Evolutionary conservation across 1,139 yeast species (phyloP).

Genomic region (Yamadazyma dendronema): DNA sequence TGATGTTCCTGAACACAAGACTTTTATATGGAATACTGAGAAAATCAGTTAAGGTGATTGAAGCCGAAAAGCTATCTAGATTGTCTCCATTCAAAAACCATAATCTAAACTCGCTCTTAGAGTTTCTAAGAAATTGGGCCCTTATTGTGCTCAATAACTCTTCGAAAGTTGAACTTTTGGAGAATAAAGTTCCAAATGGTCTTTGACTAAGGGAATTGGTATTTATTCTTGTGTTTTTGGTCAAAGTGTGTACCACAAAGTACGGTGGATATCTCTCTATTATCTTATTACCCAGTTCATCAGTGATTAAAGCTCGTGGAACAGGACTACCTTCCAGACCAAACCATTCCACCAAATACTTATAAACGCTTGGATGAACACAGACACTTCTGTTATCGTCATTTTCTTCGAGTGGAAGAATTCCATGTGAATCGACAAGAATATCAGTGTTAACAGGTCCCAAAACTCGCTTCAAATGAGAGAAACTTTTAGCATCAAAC

Average conservation of each 20-base stretch:
- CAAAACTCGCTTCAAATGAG: conserved; percentile 22
- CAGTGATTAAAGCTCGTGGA: conserved; percentile 41
- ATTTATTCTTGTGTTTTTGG: conserved; percentile 18
- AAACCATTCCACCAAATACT: conserved; percentile 50
- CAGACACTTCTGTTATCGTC: conserved; percentile 29
- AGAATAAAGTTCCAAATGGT: conserved; percentile 22
- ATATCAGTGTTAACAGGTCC: conserved; percentile 35
- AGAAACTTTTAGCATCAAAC: conserved; percentile 23
- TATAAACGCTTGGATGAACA: conserved; percentile 44
- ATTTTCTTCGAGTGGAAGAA: conserved; percentile 27
- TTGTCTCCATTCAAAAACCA: conserved; percentile 38
- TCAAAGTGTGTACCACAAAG: conserved; percentile 52
- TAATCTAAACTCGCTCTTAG: conserved; percentile 25
- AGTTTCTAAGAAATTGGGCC: conserved; percentile 18
- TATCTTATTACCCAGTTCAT: conserved; percentile 35
- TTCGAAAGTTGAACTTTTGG: conserved; percentile 34
- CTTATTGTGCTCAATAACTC: conserved; percentile 30
- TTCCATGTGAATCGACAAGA: conserved; percentile 32
- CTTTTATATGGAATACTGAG: conserved; percentile 31
- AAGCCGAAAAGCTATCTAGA: conserved; percentile 23
- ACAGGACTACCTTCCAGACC: conserved; percentile 49
- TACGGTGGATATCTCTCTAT: conserved; percentile 56
- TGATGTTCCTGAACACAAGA: conserved; percentile 27
- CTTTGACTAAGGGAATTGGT: conserved; percentile 6
- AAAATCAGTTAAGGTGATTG: conserved; percentile 27